Evolutionary conservation across 345 rosid species (phyloP).

Genomic region (Xanthoceras sorbifolium): DNA sequence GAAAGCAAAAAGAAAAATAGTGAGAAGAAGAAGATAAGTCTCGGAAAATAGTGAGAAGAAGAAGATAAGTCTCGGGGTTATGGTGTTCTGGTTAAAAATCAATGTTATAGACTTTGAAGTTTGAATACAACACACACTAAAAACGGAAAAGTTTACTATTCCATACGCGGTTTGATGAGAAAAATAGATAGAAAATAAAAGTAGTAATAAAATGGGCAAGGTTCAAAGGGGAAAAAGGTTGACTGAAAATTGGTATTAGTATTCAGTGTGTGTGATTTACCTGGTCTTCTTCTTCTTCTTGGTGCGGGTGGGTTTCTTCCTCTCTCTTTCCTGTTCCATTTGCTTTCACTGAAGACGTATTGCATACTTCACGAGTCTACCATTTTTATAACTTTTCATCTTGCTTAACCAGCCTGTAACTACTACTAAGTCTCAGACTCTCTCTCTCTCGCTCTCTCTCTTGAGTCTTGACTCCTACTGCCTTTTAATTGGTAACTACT

Average conservation of each 20-base stretch:
- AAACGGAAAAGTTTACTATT: slow-evolving; percentile 10
- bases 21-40: too few species aligned
- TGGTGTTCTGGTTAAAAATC: slow-evolving; percentile 12
- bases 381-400: not conserved
- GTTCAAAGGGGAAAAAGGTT: too few species aligned
- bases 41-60: not conserved
- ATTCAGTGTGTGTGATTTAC: not conserved
- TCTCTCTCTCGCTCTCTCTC: not conserved
- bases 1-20: not conserved
- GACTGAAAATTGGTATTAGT: not conserved
- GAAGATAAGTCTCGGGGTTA: not conserved
- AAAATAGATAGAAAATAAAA: not conserved
- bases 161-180: slow-evolving; percentile 37
- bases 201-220: not conserved
- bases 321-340: slow-evolving; percentile 12
- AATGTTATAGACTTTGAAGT: slow-evolving; percentile 37
- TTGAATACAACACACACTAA: slow-evolving; percentile 11
- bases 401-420: not conserved
- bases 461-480: slow-evolving; percentile 1
- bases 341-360: not conserved
- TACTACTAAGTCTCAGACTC: not conserved
- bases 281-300: slow-evolving; percentile 16
- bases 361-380: not conserved
- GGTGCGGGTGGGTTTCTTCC: slow-evolving; percentile 12
- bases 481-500: too few species aligned